Evolutionary conservation across 2,329 filamentous ascomycete species (phyloP).

Genomic region (Rhinocladiella mackenziei): DNA sequence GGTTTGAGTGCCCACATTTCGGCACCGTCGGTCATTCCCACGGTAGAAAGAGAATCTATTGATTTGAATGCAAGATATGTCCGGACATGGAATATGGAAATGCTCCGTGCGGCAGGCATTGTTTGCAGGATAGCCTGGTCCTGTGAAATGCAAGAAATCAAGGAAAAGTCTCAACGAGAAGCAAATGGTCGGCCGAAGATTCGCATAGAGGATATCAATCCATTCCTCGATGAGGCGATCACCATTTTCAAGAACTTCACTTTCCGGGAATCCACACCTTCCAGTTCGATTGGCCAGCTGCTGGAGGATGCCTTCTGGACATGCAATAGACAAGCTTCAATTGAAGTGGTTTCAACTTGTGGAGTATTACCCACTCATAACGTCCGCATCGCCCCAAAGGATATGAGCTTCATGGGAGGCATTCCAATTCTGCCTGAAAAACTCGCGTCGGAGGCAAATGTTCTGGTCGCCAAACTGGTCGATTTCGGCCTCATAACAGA

Average conservation of each 20-base stretch:
- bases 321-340: slow-evolving; percentile 72
- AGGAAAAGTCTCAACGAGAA: slow-evolving; percentile 51
- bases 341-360: slow-evolving; percentile 82
- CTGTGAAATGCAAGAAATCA: slow-evolving; percentile 78
- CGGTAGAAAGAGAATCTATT: slow-evolving; percentile 93
- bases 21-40: slow-evolving; percentile 92
- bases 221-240: slow-evolving; percentile 70
- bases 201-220: slow-evolving; percentile 59
- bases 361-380: slow-evolving; percentile 81
- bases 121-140: slow-evolving; percentile 82
- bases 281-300: slow-evolving; percentile 72
- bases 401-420: slow-evolving; percentile 74
- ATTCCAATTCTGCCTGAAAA: slow-evolving; percentile 81
- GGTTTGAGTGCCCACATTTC: slow-evolving; percentile 91
- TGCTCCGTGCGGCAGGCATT: slow-evolving; percentile 85
- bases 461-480: slow-evolving; percentile 74
- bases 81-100: slow-evolving; percentile 89
- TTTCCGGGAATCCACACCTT: slow-evolving; percentile 86
- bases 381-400: slow-evolving; percentile 70
- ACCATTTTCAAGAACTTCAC: slow-evolving; percentile 85
- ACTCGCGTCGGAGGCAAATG: slow-evolving; percentile 61
- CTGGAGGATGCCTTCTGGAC: slow-evolving; percentile 97
- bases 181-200: slow-evolving; percentile 50
- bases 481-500: slow-evolving; percentile 83
- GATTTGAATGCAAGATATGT: slow-evolving; percentile 95